Evolutionary conservation across 495 filamentous ascomycete species (phyloP).

Genomic region (Trichoderma reesei): DNA sequence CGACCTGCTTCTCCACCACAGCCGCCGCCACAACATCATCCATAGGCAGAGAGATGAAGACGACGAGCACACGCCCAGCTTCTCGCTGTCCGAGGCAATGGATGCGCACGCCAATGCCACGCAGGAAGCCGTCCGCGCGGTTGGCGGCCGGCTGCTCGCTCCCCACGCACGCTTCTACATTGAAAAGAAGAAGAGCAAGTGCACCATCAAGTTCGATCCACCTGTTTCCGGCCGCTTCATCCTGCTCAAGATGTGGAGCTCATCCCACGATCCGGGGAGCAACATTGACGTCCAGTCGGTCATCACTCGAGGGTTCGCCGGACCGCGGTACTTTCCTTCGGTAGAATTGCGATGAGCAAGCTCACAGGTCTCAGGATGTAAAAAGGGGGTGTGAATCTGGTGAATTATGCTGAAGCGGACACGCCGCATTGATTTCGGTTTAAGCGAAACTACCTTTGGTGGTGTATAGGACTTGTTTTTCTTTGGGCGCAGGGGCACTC

Average conservation of each 20-base stretch:
- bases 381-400: not conserved
- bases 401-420: not conserved
- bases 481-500: not conserved
- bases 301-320: constrained; percentile 69
- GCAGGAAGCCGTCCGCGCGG: constrained; percentile 45
- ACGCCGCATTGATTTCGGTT: not conserved
- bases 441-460: not conserved
- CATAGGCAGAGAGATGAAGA: not conserved
- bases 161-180: constrained; percentile 76
- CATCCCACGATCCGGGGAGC: constrained; percentile 39
- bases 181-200: constrained; percentile 66
- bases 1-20: constrained; percentile 3
- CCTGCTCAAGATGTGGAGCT: constrained; percentile 78
- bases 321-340: constrained; percentile 67
- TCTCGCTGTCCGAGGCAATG: constrained; percentile 36
- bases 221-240: constrained; percentile 75
- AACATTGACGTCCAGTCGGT: constrained; percentile 87
- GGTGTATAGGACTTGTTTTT: not conserved
- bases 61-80: constrained; percentile 11
- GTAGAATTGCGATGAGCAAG: constrained; percentile 32
- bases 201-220: constrained; percentile 81
- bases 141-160: constrained; percentile 41
- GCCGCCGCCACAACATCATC: constrained; percentile 5
- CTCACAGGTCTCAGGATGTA: not conserved
- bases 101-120: constrained; percentile 45